Evolutionary conservation across 306 rosid species (phyloP).

Genomic region (Senna siamea): DNA sequence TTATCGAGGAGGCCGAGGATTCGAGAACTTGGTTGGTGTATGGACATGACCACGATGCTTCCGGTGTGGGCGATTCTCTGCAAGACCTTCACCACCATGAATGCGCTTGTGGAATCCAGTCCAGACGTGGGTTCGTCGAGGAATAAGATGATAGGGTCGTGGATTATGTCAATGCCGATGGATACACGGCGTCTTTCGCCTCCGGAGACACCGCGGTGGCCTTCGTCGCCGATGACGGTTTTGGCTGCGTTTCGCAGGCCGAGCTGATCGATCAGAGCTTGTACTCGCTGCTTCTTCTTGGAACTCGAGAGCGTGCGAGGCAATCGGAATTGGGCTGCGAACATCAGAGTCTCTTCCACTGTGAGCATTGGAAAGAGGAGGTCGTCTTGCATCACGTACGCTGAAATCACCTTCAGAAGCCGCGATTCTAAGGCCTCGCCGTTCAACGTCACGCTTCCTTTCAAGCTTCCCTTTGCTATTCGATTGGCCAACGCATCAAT

Average conservation of each 20-base stretch:
- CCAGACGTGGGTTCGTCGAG: slow-evolving; percentile 96
- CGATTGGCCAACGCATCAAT: slow-evolving; percentile 88
- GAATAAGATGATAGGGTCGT: slow-evolving; percentile 87
- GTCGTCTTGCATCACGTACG: slow-evolving; percentile 98
- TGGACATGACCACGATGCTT: slow-evolving; percentile 92
- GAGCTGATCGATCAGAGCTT: slow-evolving; percentile 82
- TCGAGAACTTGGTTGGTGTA: slow-evolving; percentile 91
- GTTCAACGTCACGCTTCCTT: slow-evolving; percentile 76
- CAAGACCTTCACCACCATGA: slow-evolving; percentile 88
- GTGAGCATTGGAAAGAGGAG: slow-evolving; percentile 93
- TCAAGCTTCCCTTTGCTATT: slow-evolving; percentile 82
- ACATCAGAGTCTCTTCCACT: slow-evolving; percentile 87
- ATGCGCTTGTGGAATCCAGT: slow-evolving; percentile 92
- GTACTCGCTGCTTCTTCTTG: slow-evolving; percentile 81
- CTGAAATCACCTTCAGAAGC: slow-evolving; percentile 79
- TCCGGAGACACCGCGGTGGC: slow-evolving; percentile 98
- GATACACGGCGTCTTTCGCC: slow-evolving; percentile 93
- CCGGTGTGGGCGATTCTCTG: slow-evolving; percentile 93
- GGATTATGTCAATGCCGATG: slow-evolving; percentile 87
- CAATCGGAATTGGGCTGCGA: slow-evolving; percentile 88
- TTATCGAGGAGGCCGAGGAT: slow-evolving; percentile 75
- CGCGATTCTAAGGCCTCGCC: slow-evolving; percentile 81
- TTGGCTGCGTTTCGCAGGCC: slow-evolving; percentile 84
- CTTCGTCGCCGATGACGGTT: slow-evolving; percentile 90
- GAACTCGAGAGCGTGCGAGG: slow-evolving; percentile 71